phyloP scores from a whole-genome alignment of 805 yeast genomes.

The Candida hungchunana region DNA sequence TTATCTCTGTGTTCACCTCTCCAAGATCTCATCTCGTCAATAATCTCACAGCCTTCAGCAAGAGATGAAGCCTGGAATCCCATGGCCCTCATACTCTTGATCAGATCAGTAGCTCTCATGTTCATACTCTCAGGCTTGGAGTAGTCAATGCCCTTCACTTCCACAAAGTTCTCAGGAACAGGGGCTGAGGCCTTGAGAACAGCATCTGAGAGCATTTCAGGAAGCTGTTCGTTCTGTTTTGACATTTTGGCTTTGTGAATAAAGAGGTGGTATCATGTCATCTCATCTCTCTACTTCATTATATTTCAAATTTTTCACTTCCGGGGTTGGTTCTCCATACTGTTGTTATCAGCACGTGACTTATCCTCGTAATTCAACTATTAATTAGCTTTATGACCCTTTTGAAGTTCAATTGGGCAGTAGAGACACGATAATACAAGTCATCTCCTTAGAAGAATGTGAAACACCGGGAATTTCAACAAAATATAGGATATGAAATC shows the following conservation, averaged over 20 bases:
- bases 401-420: no score
- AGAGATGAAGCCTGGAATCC: conserved; percentile 94
- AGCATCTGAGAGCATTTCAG: conserved; percentile 83
- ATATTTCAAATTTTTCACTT: conserved; percentile 10
- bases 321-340: conserved; percentile 3
- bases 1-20: conserved; percentile 74
- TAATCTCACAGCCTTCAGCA: conserved; percentile 86
- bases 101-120: conserved; percentile 73
- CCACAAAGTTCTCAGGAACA: conserved; percentile 72
- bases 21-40: conserved; percentile 91
- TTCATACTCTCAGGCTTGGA: conserved; percentile 70
- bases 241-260: conserved; percentile 26
- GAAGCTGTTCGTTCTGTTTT: conserved; percentile 40
- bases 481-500: no score
- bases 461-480: no score
- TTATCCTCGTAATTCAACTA: background rate
- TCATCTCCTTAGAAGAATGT: no score
- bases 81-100: conserved; percentile 85
- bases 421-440: no score
- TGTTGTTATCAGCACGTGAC: conserved; percentile 18
- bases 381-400: background rate
- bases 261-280: no score
- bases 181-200: conserved; percentile 84
- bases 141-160: conserved; percentile 88
- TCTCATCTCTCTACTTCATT: no score